Conservation (phyloP, 2,329 filamentous ascomycete genomes). For the Talaromyces sp. region DNA sequence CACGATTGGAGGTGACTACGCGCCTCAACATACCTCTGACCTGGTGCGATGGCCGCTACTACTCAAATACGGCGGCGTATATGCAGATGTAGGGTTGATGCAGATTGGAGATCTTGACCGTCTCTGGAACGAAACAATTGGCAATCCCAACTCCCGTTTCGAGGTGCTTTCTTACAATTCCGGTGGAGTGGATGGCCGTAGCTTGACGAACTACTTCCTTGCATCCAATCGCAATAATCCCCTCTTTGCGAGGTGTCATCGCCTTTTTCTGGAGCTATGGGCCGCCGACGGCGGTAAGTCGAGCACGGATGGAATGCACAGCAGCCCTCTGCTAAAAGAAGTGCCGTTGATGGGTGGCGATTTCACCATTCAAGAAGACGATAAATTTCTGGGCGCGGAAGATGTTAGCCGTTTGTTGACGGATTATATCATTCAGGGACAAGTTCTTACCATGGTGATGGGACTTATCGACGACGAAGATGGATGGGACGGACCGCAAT, state of each 20-base stretch:
- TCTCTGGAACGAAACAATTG: conserved; percentile 50
- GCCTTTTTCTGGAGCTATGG: conserved; percentile 51
- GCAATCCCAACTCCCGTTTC: conserved; percentile 42
- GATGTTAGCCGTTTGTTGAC: conserved; percentile 44
- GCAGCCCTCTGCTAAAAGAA: conserved; percentile 45
- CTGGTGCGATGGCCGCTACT: conserved; percentile 55
- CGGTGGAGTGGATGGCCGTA: conserved; percentile 31
- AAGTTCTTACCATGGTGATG: conserved; percentile 50
- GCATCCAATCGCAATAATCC: conserved; percentile 38
- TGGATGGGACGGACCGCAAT: conserved; percentile 52
- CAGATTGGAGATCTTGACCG: conserved; percentile 54
- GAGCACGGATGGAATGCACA: conserved; percentile 49
- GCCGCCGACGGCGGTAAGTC: conserved; percentile 41
- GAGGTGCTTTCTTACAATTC: conserved; percentile 47
- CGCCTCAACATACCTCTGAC: conserved; percentile 53
- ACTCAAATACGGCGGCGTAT: conserved; percentile 54
- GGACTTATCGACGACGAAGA: conserved; percentile 48
- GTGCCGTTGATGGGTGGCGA: conserved; percentile 32
- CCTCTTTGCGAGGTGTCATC: conserved; percentile 47
- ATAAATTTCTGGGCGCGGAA: conserved; percentile 33
- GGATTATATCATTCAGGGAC: conserved; percentile 56
- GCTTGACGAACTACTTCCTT: conserved; percentile 50
- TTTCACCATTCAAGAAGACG: conserved; percentile 26
- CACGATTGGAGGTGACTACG: conserved; percentile 47
- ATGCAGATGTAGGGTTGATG: conserved; percentile 54